phyloP scores from a whole-genome alignment of 768 basidiomycete species.

The Xerocomellus intermedius region DNA sequence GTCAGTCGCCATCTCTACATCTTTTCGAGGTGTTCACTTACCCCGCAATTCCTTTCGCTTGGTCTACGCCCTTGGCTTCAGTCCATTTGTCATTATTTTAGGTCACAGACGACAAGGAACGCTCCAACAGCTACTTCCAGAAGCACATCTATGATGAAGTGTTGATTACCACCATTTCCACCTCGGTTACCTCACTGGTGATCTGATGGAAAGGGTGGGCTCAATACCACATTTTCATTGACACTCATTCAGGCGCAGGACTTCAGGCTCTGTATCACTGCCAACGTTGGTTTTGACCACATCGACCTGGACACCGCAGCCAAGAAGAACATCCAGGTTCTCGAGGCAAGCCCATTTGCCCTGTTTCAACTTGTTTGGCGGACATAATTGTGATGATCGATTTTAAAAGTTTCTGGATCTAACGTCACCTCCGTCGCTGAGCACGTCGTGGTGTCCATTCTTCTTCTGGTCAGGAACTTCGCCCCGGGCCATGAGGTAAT shows the following conservation, averaged over 20 bases:
- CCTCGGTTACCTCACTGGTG: constrained; percentile 75
- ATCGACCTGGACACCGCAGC: constrained; percentile 87
- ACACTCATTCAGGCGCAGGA: constrained; percentile 62
- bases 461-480: constrained; percentile 88
- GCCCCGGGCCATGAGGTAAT: constrained; percentile 73
- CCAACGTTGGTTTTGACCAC: constrained; percentile 87
- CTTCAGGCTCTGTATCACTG: constrained; percentile 85
- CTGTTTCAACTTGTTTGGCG: not conserved
- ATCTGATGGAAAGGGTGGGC: constrained; percentile 59
- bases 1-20: constrained; percentile 30
- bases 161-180: constrained; percentile 81
- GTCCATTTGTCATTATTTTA: constrained; percentile 59
- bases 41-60: constrained; percentile 42
- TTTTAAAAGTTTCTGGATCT: constrained; percentile 66
- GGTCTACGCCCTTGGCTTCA: constrained; percentile 69
- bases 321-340: constrained; percentile 72
- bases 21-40: not conserved
- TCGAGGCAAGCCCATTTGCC: constrained; percentile 25
- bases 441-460: constrained; percentile 86
- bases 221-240: not conserved
- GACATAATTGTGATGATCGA: not conserved
- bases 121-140: constrained; percentile 56
- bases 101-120: constrained; percentile 81
- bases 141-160: constrained; percentile 78
- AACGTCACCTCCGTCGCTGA: constrained; percentile 90